A percentile compares a stretch with the other conserved stretches of the same genome.
Conservation (phyloP, 1,284 basidiomycete genomes). For the Peniophora sp. region DNA sequence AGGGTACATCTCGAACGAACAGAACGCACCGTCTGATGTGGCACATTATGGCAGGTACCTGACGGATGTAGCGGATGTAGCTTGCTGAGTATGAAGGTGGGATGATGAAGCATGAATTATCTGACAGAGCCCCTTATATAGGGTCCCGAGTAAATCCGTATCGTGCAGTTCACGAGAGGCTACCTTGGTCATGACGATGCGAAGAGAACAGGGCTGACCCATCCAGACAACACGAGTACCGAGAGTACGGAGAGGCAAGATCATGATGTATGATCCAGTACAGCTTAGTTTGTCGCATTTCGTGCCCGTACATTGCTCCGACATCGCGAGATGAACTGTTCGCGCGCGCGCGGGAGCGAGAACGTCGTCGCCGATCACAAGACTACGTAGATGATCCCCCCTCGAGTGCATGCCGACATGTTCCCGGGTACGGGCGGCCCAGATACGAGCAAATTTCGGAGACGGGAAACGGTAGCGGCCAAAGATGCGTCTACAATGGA, state of each 20-base stretch:
- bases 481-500: no score
- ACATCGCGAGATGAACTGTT: no score
- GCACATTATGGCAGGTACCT: neutral
- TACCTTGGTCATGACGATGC: neutral
- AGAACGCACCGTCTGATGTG: neutral
- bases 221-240: neutral
- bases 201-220: neutral
- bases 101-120: neutral
- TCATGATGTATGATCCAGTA: conserved; percentile 9
- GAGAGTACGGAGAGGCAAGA: conserved; percentile 12
- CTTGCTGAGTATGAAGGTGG: neutral
- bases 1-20: neutral
- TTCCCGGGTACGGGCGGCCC: no score
- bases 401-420: no score
- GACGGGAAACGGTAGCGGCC: no score
- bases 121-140: neutral
- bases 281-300: no score
- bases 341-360: no score
- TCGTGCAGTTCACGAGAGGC: neutral
- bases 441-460: no score
- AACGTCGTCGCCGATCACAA: no score
- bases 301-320: no score
- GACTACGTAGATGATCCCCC: no score
- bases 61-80: neutral
- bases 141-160: neutral